Conservation (phyloP, 2,329 filamentous ascomycete species). For the Xylariomycetidae sp. region DNA sequence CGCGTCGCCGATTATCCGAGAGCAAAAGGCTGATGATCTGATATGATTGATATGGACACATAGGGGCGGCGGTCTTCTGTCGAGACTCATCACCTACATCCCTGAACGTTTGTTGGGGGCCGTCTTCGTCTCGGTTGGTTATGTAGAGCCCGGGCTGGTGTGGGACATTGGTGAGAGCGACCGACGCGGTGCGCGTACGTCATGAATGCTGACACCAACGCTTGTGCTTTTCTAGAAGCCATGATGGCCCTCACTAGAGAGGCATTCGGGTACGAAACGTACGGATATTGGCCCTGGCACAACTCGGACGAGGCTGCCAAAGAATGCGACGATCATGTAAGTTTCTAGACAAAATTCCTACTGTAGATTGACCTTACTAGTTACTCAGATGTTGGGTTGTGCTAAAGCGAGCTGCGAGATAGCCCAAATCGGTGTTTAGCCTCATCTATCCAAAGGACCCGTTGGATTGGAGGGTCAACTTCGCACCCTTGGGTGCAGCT, state of each 20-base stretch:
- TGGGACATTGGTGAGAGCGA: constrained; percentile 8
- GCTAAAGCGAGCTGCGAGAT: too few relatives aligned
- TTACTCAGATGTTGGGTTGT: too few relatives aligned
- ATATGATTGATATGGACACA: not conserved
- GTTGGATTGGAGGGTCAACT: constrained; percentile 5
- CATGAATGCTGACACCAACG: constrained; percentile 2
- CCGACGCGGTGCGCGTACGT: not conserved
- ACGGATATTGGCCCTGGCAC: constrained; percentile 10
- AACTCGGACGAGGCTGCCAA: constrained; percentile 6
- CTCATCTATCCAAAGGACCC: constrained; percentile 7
- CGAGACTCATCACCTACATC: constrained; percentile 6
- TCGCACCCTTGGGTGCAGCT: constrained; percentile 4
- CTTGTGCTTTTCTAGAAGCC: constrained; percentile 1
- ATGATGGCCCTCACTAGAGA: constrained; percentile 1
- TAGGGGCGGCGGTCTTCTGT: constrained; percentile 8
- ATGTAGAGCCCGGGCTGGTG: constrained; percentile 3
- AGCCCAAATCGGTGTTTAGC: constrained; percentile 7
- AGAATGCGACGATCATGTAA: constrained; percentile 8
- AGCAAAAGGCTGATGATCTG: too few relatives aligned
- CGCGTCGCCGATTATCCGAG: not conserved
- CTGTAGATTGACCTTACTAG: too few relatives aligned
- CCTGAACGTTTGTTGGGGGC: constrained; percentile 5
- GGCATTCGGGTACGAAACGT: constrained; percentile 6
- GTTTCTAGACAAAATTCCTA: constrained; percentile 1
- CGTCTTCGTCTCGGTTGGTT: constrained; percentile 7